Evolutionary conservation across 2,329 filamentous ascomycete genomes (phyloP).

Genomic region (Lachnellula subtilissima): DNA sequence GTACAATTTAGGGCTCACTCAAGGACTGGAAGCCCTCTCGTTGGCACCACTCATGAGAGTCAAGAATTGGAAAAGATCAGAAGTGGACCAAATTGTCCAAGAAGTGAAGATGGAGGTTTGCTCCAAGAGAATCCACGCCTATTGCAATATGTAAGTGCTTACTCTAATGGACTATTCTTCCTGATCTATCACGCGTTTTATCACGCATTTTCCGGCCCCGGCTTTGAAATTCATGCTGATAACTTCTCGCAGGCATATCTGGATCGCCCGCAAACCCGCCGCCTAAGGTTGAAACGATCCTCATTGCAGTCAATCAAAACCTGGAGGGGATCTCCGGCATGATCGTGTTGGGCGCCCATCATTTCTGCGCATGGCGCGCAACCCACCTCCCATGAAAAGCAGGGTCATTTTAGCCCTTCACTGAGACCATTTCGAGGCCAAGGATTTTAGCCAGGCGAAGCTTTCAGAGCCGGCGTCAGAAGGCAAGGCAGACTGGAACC

Average conservation of each 20-base stretch:
- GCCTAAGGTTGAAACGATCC: constrained; percentile 1
- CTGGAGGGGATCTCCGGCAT: constrained; percentile 6
- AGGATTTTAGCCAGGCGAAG: constrained; percentile 6
- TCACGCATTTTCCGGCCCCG: background rate
- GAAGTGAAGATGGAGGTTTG: constrained; percentile 65
- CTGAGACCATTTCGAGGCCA: background rate
- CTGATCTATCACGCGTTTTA: background rate
- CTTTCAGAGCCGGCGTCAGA: background rate
- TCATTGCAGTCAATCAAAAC: constrained; percentile 1
- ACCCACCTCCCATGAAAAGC: background rate
- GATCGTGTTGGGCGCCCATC: background rate
- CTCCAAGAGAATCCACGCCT: constrained; percentile 62
- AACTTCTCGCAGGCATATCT: constrained; percentile 26
- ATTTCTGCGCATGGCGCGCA: background rate
- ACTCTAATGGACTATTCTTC: background rate
- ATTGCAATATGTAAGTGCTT: constrained; percentile 70
- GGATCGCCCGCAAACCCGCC: constrained; percentile 27
- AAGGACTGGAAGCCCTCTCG: constrained; percentile 68
- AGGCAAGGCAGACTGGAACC: constrained; percentile 3
- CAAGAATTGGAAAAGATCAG: constrained; percentile 53
- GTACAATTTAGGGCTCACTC: constrained; percentile 75
- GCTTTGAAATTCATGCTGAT: background rate
- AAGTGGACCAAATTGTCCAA: constrained; percentile 58
- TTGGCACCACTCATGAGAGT: constrained; percentile 67
- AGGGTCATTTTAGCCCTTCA: background rate